A percentile compares a stretch with the other conserved stretches of the same genome.
Conservation (phyloP, 768 basidiomycete genomes). For the Amanita molliuscula region DNA sequence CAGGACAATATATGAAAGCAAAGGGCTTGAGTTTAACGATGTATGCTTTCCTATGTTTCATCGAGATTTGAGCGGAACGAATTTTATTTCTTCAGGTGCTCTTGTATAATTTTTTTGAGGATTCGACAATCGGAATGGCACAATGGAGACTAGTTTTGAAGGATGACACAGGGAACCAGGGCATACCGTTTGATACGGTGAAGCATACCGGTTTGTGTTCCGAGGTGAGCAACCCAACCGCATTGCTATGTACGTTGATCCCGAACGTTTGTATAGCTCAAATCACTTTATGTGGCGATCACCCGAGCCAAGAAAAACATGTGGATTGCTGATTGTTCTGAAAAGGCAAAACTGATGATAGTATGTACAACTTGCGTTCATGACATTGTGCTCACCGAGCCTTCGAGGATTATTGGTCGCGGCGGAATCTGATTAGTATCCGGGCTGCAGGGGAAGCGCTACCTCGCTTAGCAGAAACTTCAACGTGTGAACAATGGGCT, state of each 20-base stretch:
- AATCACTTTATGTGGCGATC: slow-evolving; percentile 60
- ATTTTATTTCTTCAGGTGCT: slow-evolving; percentile 40
- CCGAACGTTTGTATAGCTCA: slow-evolving; percentile 30
- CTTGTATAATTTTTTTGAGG: slow-evolving; percentile 66
- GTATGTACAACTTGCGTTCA: slow-evolving; percentile 20
- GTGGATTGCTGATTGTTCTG: slow-evolving; percentile 59
- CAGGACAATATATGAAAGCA: slow-evolving; percentile 53
- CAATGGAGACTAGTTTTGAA: slow-evolving; percentile 57
- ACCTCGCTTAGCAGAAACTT: slow-evolving; percentile 44
- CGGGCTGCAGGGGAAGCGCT: slow-evolving; percentile 37
- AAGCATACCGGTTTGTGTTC: slow-evolving; percentile 46
- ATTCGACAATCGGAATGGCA: slow-evolving; percentile 37
- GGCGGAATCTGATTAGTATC: slow-evolving; percentile 32
- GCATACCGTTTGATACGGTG: slow-evolving; percentile 30
- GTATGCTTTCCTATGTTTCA: slow-evolving; percentile 18
- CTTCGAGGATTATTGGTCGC: slow-evolving; percentile 41
- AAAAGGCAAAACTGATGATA: slow-evolving; percentile 45
- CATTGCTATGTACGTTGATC: not conserved
- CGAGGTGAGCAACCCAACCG: slow-evolving; percentile 30
- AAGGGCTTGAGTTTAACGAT: slow-evolving; percentile 60
- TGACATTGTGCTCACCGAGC: not conserved
- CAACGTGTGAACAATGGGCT: slow-evolving; percentile 32
- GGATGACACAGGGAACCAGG: slow-evolving; percentile 13
- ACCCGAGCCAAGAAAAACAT: slow-evolving; percentile 61
- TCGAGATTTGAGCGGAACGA: not conserved